Percentiles rank a stretch among this genome's conserved stretches.
Evolutionary conservation across 441 rosid species (phyloP).

Genomic region (Geranium incanum): DNA sequence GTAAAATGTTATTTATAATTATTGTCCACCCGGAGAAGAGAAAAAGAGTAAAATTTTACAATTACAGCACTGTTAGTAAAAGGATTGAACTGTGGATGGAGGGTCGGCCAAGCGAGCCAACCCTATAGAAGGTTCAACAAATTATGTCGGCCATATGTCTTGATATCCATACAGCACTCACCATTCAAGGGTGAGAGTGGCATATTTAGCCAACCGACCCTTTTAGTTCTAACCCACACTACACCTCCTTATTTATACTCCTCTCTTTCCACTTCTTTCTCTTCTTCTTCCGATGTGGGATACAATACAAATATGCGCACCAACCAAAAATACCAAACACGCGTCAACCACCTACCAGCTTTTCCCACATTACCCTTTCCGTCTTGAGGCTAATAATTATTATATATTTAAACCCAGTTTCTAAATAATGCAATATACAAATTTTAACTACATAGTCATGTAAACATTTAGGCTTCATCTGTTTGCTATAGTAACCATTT

Average conservation of each 20-base stretch:
- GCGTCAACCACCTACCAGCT: no score
- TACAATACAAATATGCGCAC: not conserved
- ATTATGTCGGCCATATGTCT: slow-evolving; percentile 96
- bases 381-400: no score
- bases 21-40: no score
- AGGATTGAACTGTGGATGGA: slow-evolving; percentile 15
- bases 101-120: slow-evolving; percentile 94
- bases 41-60: no score
- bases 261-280: not conserved
- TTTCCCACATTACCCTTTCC: no score
- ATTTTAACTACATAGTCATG: no score
- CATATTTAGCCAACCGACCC: slow-evolving; percentile 98
- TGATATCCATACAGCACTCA: slow-evolving; percentile 94
- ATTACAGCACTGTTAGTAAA: no score
- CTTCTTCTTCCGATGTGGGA: slow-evolving; percentile 44
- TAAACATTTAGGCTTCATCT: no score
- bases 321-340: not conserved
- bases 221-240: slow-evolving; percentile 18
- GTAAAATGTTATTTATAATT: no score
- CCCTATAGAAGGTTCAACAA: slow-evolving; percentile 43
- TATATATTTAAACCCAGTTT: no score
- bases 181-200: slow-evolving; percentile 46
- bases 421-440: no score
- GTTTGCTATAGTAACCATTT: no score
- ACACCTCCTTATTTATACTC: not conserved